Base-by-base conservation (phyloP, 305 asterid genomes). In the Fraxinus greggii region DNA sequence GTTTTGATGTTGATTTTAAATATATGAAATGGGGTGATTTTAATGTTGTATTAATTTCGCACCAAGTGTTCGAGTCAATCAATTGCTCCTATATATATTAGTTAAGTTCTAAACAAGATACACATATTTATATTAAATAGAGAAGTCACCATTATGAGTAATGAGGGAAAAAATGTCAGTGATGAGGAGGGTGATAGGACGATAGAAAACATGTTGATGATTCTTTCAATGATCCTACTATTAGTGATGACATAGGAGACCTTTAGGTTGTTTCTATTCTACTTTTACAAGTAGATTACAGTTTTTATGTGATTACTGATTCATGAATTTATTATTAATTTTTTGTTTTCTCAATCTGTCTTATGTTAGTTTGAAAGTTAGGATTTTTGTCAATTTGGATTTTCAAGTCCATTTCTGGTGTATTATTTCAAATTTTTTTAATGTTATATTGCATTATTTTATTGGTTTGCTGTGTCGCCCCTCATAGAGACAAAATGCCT, bases 61-160 rank as follows among this genome's bases (percentile, higher is more conserved):
- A 51, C 26, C 74, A 17, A 31, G 75, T 80, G 69, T 80, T 72
- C 28, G 35, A 72, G 54, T 80, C 74, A 8, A 12, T 26, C 38
- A 48, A 13, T 21, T 72, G 54, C 74, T 36, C 29, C 12, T 31
- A 54, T 54, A 33, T 33, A 31, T 65, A 51, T 54, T 65, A 65
- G 35, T 10, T 35, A 65, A 65, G 32, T 65, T 24, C 35, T 26
- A 13, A 65, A 24, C 36, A 65, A 26, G 29, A 26, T 24, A 28
- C 36, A 6, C 7, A 65, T 28, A 24, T 63, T 63, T 65, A 29
- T 24, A 65, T 12, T 65, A 10, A 65, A 65, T 24, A 63, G 73
- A 65, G 35, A 67, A 28, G 38, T 67, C 74, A 67, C 38, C 9
- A 67, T 28, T 26, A 67, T 13, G 38, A 28, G 36, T 26, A 29